These are phyloP conservation scores for Mucuna pruriens DNA, from an alignment of 306 rosid species.

Conservation along the genomic window DNA sequence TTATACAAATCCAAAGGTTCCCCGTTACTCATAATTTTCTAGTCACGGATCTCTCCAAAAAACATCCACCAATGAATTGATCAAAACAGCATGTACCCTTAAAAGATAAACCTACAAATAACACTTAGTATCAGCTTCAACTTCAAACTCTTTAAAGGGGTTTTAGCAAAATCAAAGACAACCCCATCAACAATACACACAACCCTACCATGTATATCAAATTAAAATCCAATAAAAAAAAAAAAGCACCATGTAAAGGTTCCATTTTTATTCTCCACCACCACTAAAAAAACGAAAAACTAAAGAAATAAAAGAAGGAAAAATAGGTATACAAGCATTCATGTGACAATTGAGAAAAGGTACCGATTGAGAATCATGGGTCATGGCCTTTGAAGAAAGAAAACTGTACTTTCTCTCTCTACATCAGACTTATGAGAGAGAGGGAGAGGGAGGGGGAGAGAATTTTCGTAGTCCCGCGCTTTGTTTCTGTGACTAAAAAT, in stretches of 20 bases:
- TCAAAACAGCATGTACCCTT: conserved; percentile 51
- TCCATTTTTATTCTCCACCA: neutral
- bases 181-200: conserved; percentile 44
- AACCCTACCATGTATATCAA: conserved; percentile 57
- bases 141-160: conserved; percentile 40
- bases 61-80: conserved; percentile 30
- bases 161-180: conserved; percentile 38
- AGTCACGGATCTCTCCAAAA: conserved; percentile 41
- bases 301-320: neutral
- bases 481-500: conserved; percentile 26
- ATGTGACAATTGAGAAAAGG: conserved; percentile 28
- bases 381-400: conserved; percentile 26
- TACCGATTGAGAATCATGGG: conserved; percentile 47
- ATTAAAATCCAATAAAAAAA: conserved; percentile 44
- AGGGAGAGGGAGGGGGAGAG: neutral
- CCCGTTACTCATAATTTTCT: conserved; percentile 53
- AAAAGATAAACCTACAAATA: conserved; percentile 8
- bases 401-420: conserved; percentile 29
- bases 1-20: conserved; percentile 64
- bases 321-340: conserved; percentile 20
- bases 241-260: conserved; percentile 8
- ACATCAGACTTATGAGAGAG: neutral
- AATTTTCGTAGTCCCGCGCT: conserved; percentile 52
- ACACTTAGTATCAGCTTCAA: conserved; percentile 21
- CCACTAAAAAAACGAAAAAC: neutral